These are phyloP conservation scores for Tetracladium marchalianum DNA, from an alignment of 495 filamentous ascomycete genomes.

Conservation along the genomic window DNA sequence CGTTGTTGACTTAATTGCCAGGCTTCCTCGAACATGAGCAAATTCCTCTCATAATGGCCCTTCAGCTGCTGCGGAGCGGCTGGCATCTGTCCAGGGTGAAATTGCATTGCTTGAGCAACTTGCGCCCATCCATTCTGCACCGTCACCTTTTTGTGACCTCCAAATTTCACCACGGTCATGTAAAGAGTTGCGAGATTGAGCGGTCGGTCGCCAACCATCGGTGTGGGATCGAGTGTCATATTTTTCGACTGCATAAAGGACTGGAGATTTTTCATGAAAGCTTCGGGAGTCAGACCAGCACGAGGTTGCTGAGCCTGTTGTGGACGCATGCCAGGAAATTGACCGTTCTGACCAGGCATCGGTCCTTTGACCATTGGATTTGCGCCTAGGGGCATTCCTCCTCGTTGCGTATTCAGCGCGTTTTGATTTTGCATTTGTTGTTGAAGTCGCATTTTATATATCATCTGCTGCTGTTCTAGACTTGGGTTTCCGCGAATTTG, in stretches of 20 bases:
- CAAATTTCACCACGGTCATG: slow-evolving; percentile 60
- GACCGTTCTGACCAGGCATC: slow-evolving; percentile 24
- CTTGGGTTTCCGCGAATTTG: slow-evolving; percentile 23
- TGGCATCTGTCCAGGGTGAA: slow-evolving; percentile 54
- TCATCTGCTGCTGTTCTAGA: slow-evolving; percentile 33
- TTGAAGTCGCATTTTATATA: slow-evolving; percentile 57
- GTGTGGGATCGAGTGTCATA: slow-evolving; percentile 58
- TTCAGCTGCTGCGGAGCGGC: slow-evolving; percentile 58
- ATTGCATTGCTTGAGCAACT: slow-evolving; percentile 57
- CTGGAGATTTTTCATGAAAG: slow-evolving; percentile 66
- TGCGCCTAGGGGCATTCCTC: slow-evolving; percentile 32
- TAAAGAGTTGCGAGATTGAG: slow-evolving; percentile 70
- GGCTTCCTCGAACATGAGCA: slow-evolving; percentile 65
- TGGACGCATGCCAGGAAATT: slow-evolving; percentile 22
- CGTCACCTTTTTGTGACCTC: slow-evolving; percentile 68
- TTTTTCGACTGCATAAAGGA: slow-evolving; percentile 60
- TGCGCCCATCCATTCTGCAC: slow-evolving; percentile 59
- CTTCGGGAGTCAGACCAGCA: slow-evolving; percentile 38
- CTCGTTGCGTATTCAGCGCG: slow-evolving; percentile 39
- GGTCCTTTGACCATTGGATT: slow-evolving; percentile 34
- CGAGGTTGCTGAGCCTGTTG: slow-evolving; percentile 11
- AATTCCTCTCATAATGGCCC: slow-evolving; percentile 61
- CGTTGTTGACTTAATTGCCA: slow-evolving; percentile 50
- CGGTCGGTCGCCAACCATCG: slow-evolving; percentile 56
- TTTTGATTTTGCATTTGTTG: slow-evolving; percentile 56